Evolutionary conservation across 2,329 filamentous ascomycete species (phyloP), one percentile per base, ranked within the genome.

Genomic region (Apiospora phragmitis): DNA sequence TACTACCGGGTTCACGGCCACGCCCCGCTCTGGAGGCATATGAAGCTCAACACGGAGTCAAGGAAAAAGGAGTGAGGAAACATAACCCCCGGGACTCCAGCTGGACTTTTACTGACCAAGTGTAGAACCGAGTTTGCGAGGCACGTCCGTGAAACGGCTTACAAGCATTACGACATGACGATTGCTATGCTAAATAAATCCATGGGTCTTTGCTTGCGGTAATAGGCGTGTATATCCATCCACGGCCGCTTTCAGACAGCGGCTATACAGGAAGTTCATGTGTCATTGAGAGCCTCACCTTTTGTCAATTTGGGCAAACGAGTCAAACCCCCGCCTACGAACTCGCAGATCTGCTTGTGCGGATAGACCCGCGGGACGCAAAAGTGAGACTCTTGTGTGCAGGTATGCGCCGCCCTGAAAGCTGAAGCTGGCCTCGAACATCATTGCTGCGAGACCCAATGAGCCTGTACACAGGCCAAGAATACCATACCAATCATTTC

Each of bases 171-270:
- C 77, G 87, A 94, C 69, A 88, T 88, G 82, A 93, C 91, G 9
- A 79, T 95, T 66, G 86, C 85, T 24, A 93, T 93, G 91, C 83
- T 95, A 69, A 94, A 95, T 77, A 89, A 91, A 78, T 90, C 86
- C 8, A 91, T 94, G 90, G 88, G 88, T 0, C 78, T 93, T 55
- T 92, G 91, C 77, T 78, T 92, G 71, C 85, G 88, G 71, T 89
- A 62, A 38, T n/a, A 14, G 18, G 11, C 55, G 55, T 32, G 16
- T 18, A 9, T 38, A 9, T 32, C 38, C 14, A 38, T 38, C 9
- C 32, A 11, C 29, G 16, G 26, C 35, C 43, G 21, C 38, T 26
- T 16, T 32, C 29, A 14, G 55, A 32, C 55, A 38, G 55, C 55
- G 55, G 29, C 32, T 62, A 38, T n/a, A n/a, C 32, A 29, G 24